Conservation (phyloP, 2,329 filamentous ascomycete genomes). For the Aureobasidium zeae region DNA sequence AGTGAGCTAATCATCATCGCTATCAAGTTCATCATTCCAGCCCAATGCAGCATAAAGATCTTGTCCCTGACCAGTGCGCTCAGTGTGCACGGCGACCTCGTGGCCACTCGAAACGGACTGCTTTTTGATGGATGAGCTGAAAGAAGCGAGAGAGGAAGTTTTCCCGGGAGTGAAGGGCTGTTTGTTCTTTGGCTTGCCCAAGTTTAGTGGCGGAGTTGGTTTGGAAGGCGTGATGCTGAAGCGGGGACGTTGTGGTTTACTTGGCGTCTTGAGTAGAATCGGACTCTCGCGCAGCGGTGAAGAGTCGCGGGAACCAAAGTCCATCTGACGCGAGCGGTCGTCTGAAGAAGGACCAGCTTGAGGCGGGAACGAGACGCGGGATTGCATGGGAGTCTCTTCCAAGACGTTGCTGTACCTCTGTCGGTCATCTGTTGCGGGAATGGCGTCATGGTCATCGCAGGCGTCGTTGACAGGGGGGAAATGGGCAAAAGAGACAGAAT, state of each 20-base stretch:
- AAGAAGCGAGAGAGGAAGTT: no score
- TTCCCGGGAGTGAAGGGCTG: no score
- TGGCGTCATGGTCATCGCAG: conserved; percentile 18
- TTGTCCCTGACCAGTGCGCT: neutral
- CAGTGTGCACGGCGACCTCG: no score
- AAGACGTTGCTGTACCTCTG: conserved; percentile 18
- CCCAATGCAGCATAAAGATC: conserved; percentile 37
- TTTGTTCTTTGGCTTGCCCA: neutral
- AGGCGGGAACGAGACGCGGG: neutral
- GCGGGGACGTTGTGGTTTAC: conserved; percentile 3
- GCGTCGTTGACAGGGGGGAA: conserved; percentile 10
- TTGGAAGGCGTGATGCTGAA: conserved; percentile 5
- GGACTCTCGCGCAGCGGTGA: conserved; percentile 4
- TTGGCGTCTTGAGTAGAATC: conserved; percentile 9
- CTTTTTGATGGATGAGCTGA: no score
- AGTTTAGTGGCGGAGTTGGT: neutral
- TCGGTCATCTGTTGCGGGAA: conserved; percentile 5
- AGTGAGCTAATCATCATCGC: conserved; percentile 6
- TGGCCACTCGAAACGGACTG: no score
- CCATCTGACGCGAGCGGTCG: conserved; percentile 6
- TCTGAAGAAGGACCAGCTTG: conserved; percentile 20
- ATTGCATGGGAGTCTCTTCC: conserved; percentile 15
- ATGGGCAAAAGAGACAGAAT: conserved; percentile 19
- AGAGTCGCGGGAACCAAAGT: no score
- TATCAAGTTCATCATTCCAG: conserved; percentile 33